phyloP scores from a whole-genome alignment of 2,329 filamentous ascomycete species.

The Corniculantispora saksenae region DNA sequence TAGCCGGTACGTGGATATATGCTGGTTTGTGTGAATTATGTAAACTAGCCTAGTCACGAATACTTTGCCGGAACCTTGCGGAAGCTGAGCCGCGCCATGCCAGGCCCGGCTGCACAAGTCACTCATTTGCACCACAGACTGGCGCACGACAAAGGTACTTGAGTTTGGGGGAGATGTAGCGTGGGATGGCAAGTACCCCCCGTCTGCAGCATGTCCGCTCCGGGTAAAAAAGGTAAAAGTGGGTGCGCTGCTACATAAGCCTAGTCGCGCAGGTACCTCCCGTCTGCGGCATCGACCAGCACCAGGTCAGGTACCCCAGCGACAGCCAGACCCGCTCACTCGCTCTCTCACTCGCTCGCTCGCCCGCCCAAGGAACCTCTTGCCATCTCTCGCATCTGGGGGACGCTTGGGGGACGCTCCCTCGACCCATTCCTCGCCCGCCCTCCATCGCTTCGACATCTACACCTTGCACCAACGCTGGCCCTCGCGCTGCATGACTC shows the following conservation, averaged over 20 bases:
- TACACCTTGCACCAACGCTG: constrained; percentile 25
- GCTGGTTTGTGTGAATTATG: no score
- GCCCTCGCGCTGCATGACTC: constrained; percentile 20
- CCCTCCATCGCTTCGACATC: constrained; percentile 28
- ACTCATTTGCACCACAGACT: constrained; percentile 5
- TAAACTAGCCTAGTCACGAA: not conserved
- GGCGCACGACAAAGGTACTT: not conserved
- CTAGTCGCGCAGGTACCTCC: constrained; percentile 3
- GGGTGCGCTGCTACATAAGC: not conserved
- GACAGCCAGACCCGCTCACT: not conserved
- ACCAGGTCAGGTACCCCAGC: not conserved
- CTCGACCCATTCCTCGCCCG: constrained; percentile 30
- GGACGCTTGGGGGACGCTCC: constrained; percentile 23
- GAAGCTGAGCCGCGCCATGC: constrained; percentile 5
- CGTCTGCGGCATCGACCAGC: not conserved
- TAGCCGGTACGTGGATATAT: not conserved
- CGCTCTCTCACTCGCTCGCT: not conserved
- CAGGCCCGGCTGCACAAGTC: constrained; percentile 9
- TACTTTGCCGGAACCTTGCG: not conserved
- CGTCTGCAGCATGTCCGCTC: not conserved
- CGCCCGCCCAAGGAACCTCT: constrained; percentile 25
- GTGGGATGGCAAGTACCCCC: not conserved
- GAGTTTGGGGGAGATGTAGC: not conserved
- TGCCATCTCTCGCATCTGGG: constrained; percentile 28
- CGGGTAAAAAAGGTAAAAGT: constrained; percentile 10